Base-by-base conservation (phyloP, 139 green algal genomes). In the Deuterostichococcus epilithicus region DNA sequence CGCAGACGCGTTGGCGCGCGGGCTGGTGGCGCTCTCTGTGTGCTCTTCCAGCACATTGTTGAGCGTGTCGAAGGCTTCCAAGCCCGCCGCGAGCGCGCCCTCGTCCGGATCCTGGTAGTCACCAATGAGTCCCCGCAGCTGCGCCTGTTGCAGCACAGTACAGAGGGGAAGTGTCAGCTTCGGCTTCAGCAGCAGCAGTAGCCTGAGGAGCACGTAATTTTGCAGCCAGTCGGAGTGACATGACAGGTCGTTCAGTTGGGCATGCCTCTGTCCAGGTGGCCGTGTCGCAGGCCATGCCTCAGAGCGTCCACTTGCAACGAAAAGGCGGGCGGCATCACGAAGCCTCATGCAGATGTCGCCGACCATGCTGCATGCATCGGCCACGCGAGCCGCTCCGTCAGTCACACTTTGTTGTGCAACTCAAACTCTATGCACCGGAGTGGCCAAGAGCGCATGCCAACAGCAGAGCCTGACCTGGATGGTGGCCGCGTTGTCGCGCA, bases 101-200 rank as follows among this genome's bases (percentile, higher is more conserved):
- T 90, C 86, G 66, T 90, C 81, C 47, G 23, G 76, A 74, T 44
- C 68, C 58, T 78, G 70, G 72, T 82, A 89, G 72, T 90, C 86
- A 10, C 78, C 71, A n/a, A 90, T 87, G 59, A 87, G 76, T 18
- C 86, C 86, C 26, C 86, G 75, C 38, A 90, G 76, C 74, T 90
- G 86, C 1, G 81, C 81, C 78, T 85, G 81, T 28, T 44, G 68
- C 10, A 44, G 36, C 36, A 3, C 20, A 23, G 63, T 22, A 23
- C 20, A 18, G 63, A 66, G 66, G 39, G 74, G 32, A 52, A 68
- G 5, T 1, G 37, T 25, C 26, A 30, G 63, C 38, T 26, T 1
- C 34, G 52, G 39, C 37, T 34, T 26, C 44, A 30, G 33, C 33
- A 26, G 34, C 8, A 36, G 36, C 42, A 30, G 20, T 37, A 2